Conservation (phyloP, 108 stramenopile species). For the Aurantiochytrium sp. region DNA sequence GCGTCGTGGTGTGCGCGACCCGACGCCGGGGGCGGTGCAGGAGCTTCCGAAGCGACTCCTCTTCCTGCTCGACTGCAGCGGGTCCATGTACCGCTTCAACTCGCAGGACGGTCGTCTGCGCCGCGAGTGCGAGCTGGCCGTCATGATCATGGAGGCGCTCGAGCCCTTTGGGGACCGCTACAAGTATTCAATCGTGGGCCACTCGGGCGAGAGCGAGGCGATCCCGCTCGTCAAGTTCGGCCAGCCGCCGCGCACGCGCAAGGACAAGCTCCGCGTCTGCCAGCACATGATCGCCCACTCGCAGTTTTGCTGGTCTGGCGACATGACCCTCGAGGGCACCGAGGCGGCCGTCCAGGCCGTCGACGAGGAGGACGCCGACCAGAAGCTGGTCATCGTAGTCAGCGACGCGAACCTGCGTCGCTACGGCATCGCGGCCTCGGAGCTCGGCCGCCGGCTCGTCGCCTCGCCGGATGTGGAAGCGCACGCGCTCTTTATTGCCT, state of each 20-base stretch:
- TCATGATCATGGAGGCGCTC: constrained; percentile 79
- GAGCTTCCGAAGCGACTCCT: constrained; percentile 50
- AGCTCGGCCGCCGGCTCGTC: constrained; percentile 10
- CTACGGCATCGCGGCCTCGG: constrained; percentile 65
- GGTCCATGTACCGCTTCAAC: constrained; percentile 85
- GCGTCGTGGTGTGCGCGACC: constrained; percentile 61
- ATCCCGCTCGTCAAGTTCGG: constrained; percentile 2
- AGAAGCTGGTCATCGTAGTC: constrained; percentile 65
- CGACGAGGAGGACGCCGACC: constrained; percentile 37
- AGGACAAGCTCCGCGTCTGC: constrained; percentile 61
- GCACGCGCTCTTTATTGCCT: constrained; percentile 32
- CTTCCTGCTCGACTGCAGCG: constrained; percentile 72
- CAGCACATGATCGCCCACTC: constrained; percentile 80
- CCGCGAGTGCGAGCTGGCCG: constrained; percentile 68
- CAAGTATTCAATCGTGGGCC: constrained; percentile 54
- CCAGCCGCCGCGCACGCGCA: constrained; percentile 54
- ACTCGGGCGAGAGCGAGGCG: constrained; percentile 33
- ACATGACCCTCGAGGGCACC: constrained; percentile 78
- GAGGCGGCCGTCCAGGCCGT: constrained; percentile 55
- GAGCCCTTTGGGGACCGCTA: constrained; percentile 42
- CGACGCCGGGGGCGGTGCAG: not conserved
- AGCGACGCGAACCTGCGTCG: constrained; percentile 78
- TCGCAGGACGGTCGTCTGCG: constrained; percentile 71
- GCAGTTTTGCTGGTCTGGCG: constrained; percentile 75
- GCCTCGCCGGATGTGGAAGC: not conserved